phyloP scores from a whole-genome alignment of 129 eudicot genomes.

The Cynara cardunculus region DNA sequence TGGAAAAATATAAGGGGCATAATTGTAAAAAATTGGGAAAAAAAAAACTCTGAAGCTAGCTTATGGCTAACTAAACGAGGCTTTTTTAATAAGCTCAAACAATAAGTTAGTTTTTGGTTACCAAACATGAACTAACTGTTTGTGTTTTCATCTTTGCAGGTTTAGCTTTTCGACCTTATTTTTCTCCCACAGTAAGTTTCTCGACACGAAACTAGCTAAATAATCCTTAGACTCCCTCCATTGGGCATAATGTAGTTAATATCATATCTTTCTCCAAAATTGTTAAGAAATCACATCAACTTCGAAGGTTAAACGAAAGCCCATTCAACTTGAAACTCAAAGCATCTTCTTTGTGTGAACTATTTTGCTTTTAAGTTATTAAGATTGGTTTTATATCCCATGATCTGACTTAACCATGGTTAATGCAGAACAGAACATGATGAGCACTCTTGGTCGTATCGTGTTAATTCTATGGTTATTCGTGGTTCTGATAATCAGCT shows the following conservation, averaged over 20 bases:
- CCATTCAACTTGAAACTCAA: neutral
- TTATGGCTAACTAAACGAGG: neutral
- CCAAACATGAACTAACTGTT: constrained; percentile 1
- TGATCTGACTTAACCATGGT: constrained; percentile 12
- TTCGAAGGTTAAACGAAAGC: neutral
- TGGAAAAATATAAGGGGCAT: neutral
- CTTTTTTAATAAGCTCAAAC: neutral
- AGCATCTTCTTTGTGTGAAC: neutral
- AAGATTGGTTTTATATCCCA: neutral
- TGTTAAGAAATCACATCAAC: neutral
- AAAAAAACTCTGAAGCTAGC: neutral
- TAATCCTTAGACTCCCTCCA: neutral
- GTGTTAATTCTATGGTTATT: constrained; percentile 59
- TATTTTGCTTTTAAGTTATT: neutral
- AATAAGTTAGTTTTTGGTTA: neutral
- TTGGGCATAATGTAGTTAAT: neutral
- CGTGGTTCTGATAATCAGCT: constrained; percentile 67
- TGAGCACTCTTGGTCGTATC: constrained; percentile 61
- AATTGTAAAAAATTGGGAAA: neutral
- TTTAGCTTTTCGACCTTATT: constrained; percentile 81
- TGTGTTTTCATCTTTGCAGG: constrained; percentile 50
- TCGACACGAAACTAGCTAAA: neutral
- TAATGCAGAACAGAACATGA: constrained; percentile 54
- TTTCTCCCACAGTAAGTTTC: constrained; percentile 70
- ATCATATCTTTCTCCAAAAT: neutral